Conservation (phyloP, 192 early-diverging fungal species). For the Entomortierella chlamydospora region DNA sequence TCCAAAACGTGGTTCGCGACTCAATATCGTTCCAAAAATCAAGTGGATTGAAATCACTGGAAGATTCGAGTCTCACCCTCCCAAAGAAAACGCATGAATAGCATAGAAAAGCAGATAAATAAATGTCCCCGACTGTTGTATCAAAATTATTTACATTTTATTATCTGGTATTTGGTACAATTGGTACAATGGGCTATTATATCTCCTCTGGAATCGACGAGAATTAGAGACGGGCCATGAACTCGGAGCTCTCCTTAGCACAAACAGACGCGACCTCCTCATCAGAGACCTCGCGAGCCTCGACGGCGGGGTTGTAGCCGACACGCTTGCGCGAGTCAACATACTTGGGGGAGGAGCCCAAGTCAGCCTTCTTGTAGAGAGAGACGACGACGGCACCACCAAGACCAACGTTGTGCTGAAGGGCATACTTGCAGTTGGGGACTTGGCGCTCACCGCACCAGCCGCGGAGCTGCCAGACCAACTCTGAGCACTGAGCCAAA, state of each 20-base stretch:
- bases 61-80: slow-evolving; percentile 32
- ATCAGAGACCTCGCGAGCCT: slow-evolving; percentile 68
- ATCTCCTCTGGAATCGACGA: background rate
- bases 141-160: background rate
- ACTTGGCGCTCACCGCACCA: slow-evolving; percentile 79
- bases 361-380: slow-evolving; percentile 68
- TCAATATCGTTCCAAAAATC: slow-evolving; percentile 50
- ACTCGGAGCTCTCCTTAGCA: slow-evolving; percentile 55
- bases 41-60: slow-evolving; percentile 35
- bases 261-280: slow-evolving; percentile 67
- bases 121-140: background rate
- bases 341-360: slow-evolving; percentile 35
- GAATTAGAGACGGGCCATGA: slow-evolving; percentile 54
- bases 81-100: background rate
- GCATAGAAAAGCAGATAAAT: background rate
- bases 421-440: slow-evolving; percentile 68
- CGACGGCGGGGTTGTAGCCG: slow-evolving; percentile 71
- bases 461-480: slow-evolving; percentile 71
- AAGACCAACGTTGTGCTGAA: slow-evolving; percentile 82
- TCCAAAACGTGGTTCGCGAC: slow-evolving; percentile 49
- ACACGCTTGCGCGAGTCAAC: slow-evolving; percentile 53
- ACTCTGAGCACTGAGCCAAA: slow-evolving; percentile 77
- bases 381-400: slow-evolving; percentile 79
- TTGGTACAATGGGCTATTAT: background rate
- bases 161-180: background rate